Evolutionary conservation across 1,284 basidiomycete genomes (phyloP).

Genomic region (Leucoagaricus sp.): DNA sequence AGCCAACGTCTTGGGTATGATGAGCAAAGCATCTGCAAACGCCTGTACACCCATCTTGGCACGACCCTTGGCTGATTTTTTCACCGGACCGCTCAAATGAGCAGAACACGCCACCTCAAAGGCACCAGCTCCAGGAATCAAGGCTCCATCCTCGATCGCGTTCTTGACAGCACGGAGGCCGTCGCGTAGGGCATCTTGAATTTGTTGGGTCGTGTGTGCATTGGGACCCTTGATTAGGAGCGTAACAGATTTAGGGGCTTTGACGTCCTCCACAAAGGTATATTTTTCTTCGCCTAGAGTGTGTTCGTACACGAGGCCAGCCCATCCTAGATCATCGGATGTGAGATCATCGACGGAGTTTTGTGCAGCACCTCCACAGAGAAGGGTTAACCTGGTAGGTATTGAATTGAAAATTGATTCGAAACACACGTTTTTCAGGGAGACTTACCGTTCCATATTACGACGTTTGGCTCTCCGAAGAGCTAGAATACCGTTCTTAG

Average conservation of each 20-base stretch:
- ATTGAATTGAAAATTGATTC: neutral
- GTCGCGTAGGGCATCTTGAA: slow-evolving; percentile 96
- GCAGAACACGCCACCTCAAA: slow-evolving; percentile 95
- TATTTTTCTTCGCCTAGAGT: slow-evolving; percentile 99
- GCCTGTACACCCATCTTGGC: slow-evolving; percentile 98
- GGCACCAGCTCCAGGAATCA: slow-evolving; percentile 95
- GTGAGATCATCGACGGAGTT: slow-evolving; percentile 98
- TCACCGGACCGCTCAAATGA: slow-evolving; percentile 79
- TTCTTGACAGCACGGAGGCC: slow-evolving; percentile 98
- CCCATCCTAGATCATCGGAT: slow-evolving; percentile 93
- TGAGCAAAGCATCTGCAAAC: slow-evolving; percentile 92
- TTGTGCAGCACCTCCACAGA: slow-evolving; percentile 94
- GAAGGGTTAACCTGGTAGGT: slow-evolving; percentile 75
- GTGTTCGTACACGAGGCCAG: slow-evolving; percentile 98
- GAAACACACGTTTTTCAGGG: slow-evolving; percentile 18
- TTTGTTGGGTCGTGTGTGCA: slow-evolving; percentile 94
- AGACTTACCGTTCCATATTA: slow-evolving; percentile 90
- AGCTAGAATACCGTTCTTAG: slow-evolving; percentile 96
- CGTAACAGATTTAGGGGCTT: slow-evolving; percentile 95
- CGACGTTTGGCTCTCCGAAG: slow-evolving; percentile 95
- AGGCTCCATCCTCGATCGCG: slow-evolving; percentile 86
- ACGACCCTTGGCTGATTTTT: slow-evolving; percentile 91
- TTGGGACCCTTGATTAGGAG: slow-evolving; percentile 99
- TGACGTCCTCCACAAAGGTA: slow-evolving; percentile 97
- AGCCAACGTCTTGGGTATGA: slow-evolving; percentile 97